Evolutionary conservation across 371 early-diverging fungal species (phyloP), one percentile per base, ranked within the genome.

Genomic region (Dichotomocladium elegans): DNA sequence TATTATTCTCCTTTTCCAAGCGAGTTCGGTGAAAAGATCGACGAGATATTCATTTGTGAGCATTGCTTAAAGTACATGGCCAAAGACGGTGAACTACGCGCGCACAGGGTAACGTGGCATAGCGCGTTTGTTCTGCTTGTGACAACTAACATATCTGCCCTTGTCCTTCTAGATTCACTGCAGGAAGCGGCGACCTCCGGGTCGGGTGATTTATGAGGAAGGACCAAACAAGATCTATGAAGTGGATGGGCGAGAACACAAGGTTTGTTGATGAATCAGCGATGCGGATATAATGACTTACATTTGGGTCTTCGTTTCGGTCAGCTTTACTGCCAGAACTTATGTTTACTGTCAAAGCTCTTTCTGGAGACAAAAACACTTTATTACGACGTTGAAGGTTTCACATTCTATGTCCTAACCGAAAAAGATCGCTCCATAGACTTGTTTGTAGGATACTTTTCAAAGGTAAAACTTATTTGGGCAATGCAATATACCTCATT

Each of bases 361-460:
- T 99, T 99, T 74, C 74, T 99, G 45, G 99, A 99, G 69, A 95
- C 96, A 74, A 99, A 99, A 66, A 99, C 99, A 2, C 74, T 99
- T 12, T 98, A 95, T 58, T 99, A 94, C 67, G 99, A 99, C 58
- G 92, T 98, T 19, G 94, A 98, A 58, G 95, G 96, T 11, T 99
- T 99, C 66, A 77, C 94, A 47, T 99, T 99, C 56, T 99, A 98
- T 70, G 85, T 99, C 5, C 73, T 98, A 57, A 87, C 90, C n/a
- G 84, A 88, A 55, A 74, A 66, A 12, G 81, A 88, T 51, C 51
- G 60, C 7, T 49, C 66, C 7, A 42, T 51, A 57, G 83, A 82
- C 41, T 58, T 65, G 3, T 78, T 87, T 52, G 81, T 81, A 3
- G 89, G 86, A 0, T 87, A 83, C 53, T 88, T 88, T 58, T 88